Base-by-base conservation (phyloP, 75 land plant species). In the Pseudotsuga menziesii region DNA sequence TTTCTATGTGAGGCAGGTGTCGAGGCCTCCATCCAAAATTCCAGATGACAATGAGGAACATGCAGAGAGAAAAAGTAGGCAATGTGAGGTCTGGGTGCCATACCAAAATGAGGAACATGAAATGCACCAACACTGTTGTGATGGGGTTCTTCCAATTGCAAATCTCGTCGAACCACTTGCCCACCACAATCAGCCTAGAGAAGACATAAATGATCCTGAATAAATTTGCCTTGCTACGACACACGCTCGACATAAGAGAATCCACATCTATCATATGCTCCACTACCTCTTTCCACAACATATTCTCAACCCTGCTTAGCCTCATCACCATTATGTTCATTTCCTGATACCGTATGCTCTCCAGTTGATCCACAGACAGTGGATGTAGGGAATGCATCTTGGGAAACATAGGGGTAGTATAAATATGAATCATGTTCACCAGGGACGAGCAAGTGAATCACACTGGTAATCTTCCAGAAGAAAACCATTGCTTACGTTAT, bases 41-140 rank as follows among this genome's bases (percentile, higher is more conserved):
- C 97, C 94, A 94, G 9, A 91, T 63, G 29, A 94, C 97, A 19
- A 94, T 91, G 75, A 94, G 44, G 82, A 94, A 94, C 94, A 92
- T 92, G 85, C 88, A 94, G 35, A 94, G 82, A 84, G 89, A 94
- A 2, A 83, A 26, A 11, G 97, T 94, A 0, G 97, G 94, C 54
- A 90, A 69, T 92, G n/a, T 84, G 61, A 94, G 78, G 72, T 94
- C 90, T 0, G 94, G 94, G 80, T 90, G 88, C 79, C 90, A 94
- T 16, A 90, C 88, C 17, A 94, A 86, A 75, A 94, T 90, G 8
- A 92, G 57, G 72, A 76, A 90, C 58, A 94, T 88, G 13, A 91
- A 20, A 41, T 94, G 94, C 7, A 94, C 94, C 0, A 94, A 86
- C 4, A 92, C 88, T 3, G 92, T 86, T 17, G 94, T 91, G 57